Percentiles rank a stretch among this genome's conserved stretches.
Evolutionary conservation across 2,329 filamentous ascomycete genomes (phyloP).

Genomic region (Exophiala sp.): DNA sequence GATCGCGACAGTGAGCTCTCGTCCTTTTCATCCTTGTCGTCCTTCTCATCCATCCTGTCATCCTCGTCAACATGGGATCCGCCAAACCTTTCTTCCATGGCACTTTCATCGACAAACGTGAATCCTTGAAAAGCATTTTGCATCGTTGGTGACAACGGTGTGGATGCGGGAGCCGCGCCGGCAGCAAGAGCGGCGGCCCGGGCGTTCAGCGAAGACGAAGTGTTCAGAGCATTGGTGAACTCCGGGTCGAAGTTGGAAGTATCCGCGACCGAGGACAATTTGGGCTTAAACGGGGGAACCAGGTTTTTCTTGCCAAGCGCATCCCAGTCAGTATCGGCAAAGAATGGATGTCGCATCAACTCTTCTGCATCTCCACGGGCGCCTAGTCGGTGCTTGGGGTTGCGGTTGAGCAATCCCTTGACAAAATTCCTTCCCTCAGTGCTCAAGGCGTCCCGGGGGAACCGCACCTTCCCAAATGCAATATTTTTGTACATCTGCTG

Average conservation of each 20-base stretch:
- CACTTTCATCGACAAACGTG: constrained; percentile 97
- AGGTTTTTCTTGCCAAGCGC: constrained; percentile 83
- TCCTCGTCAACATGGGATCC: constrained; percentile 36
- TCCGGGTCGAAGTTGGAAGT: constrained; percentile 98
- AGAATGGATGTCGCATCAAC: constrained; percentile 90
- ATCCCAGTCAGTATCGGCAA: constrained; percentile 88
- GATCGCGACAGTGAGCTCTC: constrained; percentile 21
- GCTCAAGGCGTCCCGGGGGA: constrained; percentile 88
- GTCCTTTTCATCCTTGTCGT: constrained; percentile 26
- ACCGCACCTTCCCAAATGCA: constrained; percentile 95
- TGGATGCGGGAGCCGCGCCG: constrained; percentile 76
- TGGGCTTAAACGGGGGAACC: constrained; percentile 94
- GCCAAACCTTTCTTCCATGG: constrained; percentile 76
- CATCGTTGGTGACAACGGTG: constrained; percentile 86
- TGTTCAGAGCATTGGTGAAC: constrained; percentile 90
- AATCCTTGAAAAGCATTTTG: constrained; percentile 98
- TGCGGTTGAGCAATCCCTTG: constrained; percentile 92
- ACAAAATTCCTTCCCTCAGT: constrained; percentile 96
- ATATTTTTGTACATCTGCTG: constrained; percentile 99
- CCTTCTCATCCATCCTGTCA: constrained; percentile 29
- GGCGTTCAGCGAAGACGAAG: constrained; percentile 81
- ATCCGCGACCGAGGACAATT: constrained; percentile 90
- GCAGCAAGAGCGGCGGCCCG: constrained; percentile 79
- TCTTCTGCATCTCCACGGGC: constrained; percentile 88
- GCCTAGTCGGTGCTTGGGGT: constrained; percentile 89